Percentiles rank a stretch among this genome's conserved stretches.
Evolutionary conservation across 1,139 yeast genomes (phyloP).

Genomic region (Blastobotrys aristatus): DNA sequence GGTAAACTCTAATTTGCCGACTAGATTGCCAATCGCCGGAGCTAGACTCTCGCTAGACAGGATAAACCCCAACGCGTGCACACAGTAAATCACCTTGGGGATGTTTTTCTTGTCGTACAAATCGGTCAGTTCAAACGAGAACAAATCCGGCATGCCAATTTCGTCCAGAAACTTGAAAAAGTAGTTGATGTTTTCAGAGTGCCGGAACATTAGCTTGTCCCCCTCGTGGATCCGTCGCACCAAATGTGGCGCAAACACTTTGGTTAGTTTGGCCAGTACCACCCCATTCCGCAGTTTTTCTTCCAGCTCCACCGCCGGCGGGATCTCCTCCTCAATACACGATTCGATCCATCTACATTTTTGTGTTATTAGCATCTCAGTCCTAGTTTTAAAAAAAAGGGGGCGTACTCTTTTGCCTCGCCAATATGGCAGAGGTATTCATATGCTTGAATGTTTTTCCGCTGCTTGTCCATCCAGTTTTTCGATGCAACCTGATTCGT

Average conservation of each 20-base stretch:
- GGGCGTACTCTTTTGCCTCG: conserved; percentile 59
- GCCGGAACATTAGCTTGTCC: conserved; percentile 75
- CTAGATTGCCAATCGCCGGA: conserved; percentile 59
- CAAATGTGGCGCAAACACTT: conserved; percentile 61
- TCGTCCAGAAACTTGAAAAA: conserved; percentile 70
- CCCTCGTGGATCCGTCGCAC: conserved; percentile 52
- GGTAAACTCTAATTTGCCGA: conserved; percentile 57
- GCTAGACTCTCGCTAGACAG: conserved; percentile 51
- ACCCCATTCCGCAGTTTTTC: conserved; percentile 79
- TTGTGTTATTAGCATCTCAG: background rate
- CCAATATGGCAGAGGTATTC: conserved; percentile 86
- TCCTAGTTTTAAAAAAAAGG: background rate
- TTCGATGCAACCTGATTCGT: conserved; percentile 27
- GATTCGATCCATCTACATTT: conserved; percentile 52
- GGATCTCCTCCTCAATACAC: conserved; percentile 48
- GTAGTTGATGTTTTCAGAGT: conserved; percentile 86
- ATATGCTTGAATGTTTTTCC: conserved; percentile 50
- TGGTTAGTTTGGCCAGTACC: conserved; percentile 71
- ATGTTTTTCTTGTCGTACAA: conserved; percentile 86
- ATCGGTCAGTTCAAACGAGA: conserved; percentile 87
- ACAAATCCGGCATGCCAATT: conserved; percentile 74
- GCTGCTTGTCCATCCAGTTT: conserved; percentile 42
- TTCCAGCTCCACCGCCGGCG: conserved; percentile 51
- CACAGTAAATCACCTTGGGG: conserved; percentile 90
- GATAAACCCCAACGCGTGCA: conserved; percentile 81